Evolutionary conservation across 2,329 filamentous ascomycete genomes (phyloP), one percentile per base, ranked within the genome.

Genomic region (Penicillium nordicum): DNA sequence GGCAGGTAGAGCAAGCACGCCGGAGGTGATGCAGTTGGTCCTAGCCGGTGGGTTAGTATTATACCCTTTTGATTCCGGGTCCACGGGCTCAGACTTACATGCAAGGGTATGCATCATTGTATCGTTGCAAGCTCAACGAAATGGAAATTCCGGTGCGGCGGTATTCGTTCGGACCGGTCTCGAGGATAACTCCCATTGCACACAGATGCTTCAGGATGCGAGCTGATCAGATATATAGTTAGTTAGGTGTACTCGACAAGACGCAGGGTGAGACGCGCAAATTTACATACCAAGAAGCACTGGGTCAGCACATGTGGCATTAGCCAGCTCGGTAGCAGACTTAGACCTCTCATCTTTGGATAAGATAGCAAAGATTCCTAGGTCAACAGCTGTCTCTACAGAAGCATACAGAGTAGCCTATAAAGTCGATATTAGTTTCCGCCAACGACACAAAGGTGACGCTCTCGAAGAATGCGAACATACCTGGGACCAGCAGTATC

Each of bases 131-230:
- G 36, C 38, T 54, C 23, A 76, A 44, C 3, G 69, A 61, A 18
- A 51, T 72, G 2, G 71, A 63, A 49, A 73, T 69, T 34, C 69
- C 68, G 16, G 64, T 75, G 4, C 64, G 59, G 16, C 65, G 62
- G 52, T 76, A 76, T 38, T 68, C 63, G 53, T 74, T 66, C 1
- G 58, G 59, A 1, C 67, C 69, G 5, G 65, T 67, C 51, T 75
- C 72, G 2, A 57, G 55, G 42, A 76, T 60, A 18, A 71, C 67
- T 14, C 70, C 70, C 63, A 74, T 72, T 3, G 73, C 64, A n/a
- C 53, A 62, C 0, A 76, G 60, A 25, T 75, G 73, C 50, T 72
- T 69, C 43, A 74, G 58, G 29, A 74, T 55, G 5, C 73, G 72
- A 46, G 64, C 67, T 61, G 6, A 29, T 29, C 0, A 29, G 7